A percentile compares a stretch with the other conserved stretches of the same genome.
phyloP scores from a whole-genome alignment of 192 early-diverging fungal species.

The Coemansia sp. region DNA sequence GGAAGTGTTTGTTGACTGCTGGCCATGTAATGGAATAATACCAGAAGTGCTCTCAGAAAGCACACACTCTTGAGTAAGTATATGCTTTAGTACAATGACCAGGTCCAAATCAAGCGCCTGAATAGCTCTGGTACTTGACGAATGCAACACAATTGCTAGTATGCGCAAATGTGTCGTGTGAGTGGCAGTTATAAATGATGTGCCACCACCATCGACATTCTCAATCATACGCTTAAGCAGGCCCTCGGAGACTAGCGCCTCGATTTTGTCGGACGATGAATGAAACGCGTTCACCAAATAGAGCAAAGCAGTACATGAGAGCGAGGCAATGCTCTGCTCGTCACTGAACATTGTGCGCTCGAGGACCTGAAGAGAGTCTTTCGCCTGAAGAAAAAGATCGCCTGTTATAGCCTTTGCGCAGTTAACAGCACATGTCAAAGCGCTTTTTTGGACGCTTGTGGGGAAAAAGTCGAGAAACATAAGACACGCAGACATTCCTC shows the following conservation, averaged over 20 bases:
- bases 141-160: slow-evolving; percentile 13
- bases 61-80: slow-evolving; percentile 11
- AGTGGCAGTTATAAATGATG: slow-evolving; percentile 15
- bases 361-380: slow-evolving; percentile 70
- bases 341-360: slow-evolving; percentile 67
- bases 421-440: slow-evolving; percentile 74
- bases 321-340: slow-evolving; percentile 75
- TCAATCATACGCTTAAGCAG: slow-evolving; percentile 61
- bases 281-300: slow-evolving; percentile 67
- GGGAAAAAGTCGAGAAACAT: slow-evolving; percentile 91
- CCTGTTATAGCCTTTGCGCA: slow-evolving; percentile 59
- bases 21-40: neutral
- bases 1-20: neutral
- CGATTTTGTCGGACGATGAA: slow-evolving; percentile 54
- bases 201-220: slow-evolving; percentile 56
- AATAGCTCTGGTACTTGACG: slow-evolving; percentile 19
- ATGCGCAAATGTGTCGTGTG: slow-evolving; percentile 21
- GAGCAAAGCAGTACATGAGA: slow-evolving; percentile 64
- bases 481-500: slow-evolving; percentile 75
- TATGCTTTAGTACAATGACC: slow-evolving; percentile 11
- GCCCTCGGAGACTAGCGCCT: slow-evolving; percentile 60
- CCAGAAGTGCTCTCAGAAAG: neutral
- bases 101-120: slow-evolving; percentile 25
- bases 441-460: slow-evolving; percentile 78
- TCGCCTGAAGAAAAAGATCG: slow-evolving; percentile 60